Percentiles rank a stretch among this genome's conserved stretches.
phyloP scores from a whole-genome alignment of 2,329 filamentous ascomycete species.

The Colletotrichum noveboracense region DNA sequence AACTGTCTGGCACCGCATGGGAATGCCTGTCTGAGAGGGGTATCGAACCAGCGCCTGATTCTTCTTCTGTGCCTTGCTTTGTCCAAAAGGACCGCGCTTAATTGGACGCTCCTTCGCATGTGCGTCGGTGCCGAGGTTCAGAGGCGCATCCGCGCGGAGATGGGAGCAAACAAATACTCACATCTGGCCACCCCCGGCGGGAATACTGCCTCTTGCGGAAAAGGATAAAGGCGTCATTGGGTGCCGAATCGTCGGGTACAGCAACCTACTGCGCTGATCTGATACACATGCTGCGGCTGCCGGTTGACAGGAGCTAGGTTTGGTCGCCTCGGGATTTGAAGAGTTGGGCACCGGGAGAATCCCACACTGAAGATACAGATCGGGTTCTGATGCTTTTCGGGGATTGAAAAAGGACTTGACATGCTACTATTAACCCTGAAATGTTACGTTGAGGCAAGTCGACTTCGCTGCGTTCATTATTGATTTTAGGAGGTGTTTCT shows the following conservation, averaged over 20 bases:
- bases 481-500: background rate
- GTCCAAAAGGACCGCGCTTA: background rate
- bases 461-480: background rate
- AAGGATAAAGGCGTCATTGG: background rate
- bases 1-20: background rate
- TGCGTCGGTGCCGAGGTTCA: background rate
- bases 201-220: background rate
- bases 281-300: background rate
- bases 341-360: background rate
- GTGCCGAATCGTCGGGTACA: background rate
- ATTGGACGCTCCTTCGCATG: background rate
- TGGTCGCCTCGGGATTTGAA: background rate
- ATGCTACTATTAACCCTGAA: background rate
- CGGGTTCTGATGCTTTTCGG: background rate
- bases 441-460: background rate
- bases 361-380: background rate
- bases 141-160: background rate
- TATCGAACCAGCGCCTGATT: background rate
- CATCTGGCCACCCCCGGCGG: background rate
- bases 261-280: background rate
- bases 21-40: background rate
- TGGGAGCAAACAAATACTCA: background rate
- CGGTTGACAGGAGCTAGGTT: background rate
- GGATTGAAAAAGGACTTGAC: background rate
- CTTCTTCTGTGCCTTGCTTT: background rate